A percentile compares a stretch with the other conserved stretches of the same genome.
Evolutionary conservation across 2,329 filamentous ascomycete genomes (phyloP).

Genomic region (Metarhizium robertsii): DNA sequence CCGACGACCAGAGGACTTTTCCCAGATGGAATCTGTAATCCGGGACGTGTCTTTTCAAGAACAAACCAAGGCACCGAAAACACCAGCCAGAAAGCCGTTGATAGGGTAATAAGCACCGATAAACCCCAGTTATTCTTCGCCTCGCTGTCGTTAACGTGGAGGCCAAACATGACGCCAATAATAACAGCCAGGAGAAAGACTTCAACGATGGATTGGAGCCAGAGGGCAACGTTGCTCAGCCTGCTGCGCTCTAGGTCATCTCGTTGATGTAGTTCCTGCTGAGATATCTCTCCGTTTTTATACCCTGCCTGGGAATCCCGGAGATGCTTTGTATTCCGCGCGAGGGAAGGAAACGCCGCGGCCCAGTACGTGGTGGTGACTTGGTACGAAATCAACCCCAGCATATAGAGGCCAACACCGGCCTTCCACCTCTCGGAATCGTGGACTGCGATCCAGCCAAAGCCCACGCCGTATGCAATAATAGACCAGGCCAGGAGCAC

Average conservation of each 20-base stretch:
- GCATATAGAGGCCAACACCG: conserved; percentile 54
- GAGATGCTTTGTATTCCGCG: conserved; percentile 25
- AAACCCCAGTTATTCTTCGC: conserved; percentile 61
- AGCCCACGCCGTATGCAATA: conserved; percentile 53
- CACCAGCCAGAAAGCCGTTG: conserved; percentile 53
- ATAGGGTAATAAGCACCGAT: conserved; percentile 56
- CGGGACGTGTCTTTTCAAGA: conserved; percentile 53
- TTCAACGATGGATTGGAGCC: conserved; percentile 52
- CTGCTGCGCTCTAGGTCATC: conserved; percentile 56
- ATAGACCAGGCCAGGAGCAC: conserved; percentile 53
- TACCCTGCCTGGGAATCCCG: conserved; percentile 22
- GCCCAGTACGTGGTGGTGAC: conserved; percentile 61
- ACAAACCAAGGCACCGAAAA: conserved; percentile 59
- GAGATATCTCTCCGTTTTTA: conserved; percentile 37
- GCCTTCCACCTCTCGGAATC: conserved; percentile 48
- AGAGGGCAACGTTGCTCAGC: conserved; percentile 55
- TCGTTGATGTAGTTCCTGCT: conserved; percentile 49
- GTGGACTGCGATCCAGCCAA: conserved; percentile 59
- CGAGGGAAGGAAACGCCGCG: conserved; percentile 39
- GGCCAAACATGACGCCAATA: conserved; percentile 52
- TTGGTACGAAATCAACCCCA: conserved; percentile 58
- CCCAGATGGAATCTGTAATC: conserved; percentile 30
- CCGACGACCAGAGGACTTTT: conserved; percentile 46
- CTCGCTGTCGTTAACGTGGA: conserved; percentile 48
- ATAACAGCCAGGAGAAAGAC: conserved; percentile 53